A percentile compares a stretch with the other conserved stretches of the same genome.
phyloP scores from a whole-genome alignment of 1,139 yeast species.

The Candida sp. region DNA sequence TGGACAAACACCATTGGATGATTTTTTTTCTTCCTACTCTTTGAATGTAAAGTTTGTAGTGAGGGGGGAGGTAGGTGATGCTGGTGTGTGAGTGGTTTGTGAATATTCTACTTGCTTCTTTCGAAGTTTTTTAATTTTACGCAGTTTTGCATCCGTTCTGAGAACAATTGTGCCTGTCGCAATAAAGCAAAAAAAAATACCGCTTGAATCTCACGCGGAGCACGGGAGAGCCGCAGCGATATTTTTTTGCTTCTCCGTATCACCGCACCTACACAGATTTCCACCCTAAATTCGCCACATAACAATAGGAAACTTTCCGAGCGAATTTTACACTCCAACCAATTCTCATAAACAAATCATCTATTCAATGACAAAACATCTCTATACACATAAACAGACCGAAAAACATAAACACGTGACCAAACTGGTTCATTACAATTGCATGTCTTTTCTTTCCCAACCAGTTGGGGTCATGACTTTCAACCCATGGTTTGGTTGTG shows the following conservation, averaged over 20 bases:
- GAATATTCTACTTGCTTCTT: not conserved
- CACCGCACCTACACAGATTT: not conserved
- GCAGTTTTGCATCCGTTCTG: not conserved
- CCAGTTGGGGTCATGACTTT: slow-evolving; percentile 52
- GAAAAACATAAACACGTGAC: not conserved
- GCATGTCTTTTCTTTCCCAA: slow-evolving; percentile 65
- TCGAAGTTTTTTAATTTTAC: not conserved
- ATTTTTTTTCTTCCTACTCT: not conserved
- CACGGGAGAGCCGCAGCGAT: not conserved
- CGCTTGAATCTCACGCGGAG: not conserved
- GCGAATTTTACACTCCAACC: too few relatives aligned
- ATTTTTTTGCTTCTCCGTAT: not conserved
- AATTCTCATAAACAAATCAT: not conserved
- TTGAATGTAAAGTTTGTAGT: too few relatives aligned
- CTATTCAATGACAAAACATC: not conserved
- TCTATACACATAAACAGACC: not conserved
- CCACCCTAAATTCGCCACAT: not conserved
- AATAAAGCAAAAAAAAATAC: not conserved
- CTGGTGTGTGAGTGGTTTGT: too few relatives aligned
- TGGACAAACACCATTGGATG: not conserved
- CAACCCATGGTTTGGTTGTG: slow-evolving; percentile 63
- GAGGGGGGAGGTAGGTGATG: too few relatives aligned
- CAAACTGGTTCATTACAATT: slow-evolving; percentile 3
- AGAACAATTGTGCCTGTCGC: too few relatives aligned
- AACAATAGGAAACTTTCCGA: too few relatives aligned